phyloP scores from a whole-genome alignment of 306 rosid species.

The Cyclanthera cordifolia region DNA sequence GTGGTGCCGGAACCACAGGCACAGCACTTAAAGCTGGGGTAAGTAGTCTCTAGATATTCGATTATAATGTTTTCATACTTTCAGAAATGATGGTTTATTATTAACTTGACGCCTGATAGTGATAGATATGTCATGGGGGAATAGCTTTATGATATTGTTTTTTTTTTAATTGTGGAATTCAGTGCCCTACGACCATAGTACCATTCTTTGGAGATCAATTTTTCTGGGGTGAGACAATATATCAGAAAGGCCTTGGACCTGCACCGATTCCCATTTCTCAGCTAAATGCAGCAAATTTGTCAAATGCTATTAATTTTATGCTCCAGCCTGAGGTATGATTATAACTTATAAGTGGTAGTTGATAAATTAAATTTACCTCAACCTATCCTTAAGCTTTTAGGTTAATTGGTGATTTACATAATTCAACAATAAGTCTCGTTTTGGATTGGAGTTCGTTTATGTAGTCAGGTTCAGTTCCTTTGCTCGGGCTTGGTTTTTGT shows the following conservation, averaged over 20 bases:
- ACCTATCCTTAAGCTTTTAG: too few relatives aligned
- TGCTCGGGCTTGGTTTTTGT: background rate
- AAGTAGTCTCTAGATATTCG: conserved; percentile 10
- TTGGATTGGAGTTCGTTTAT: too few relatives aligned
- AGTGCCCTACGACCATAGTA: conserved; percentile 94
- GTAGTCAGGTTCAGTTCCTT: too few relatives aligned
- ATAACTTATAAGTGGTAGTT: too few relatives aligned
- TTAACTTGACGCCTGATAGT: background rate
- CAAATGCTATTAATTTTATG: conserved; percentile 74
- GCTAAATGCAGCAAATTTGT: conserved; percentile 47
- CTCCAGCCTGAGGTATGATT: conserved; percentile 77
- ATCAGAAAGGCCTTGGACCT: conserved; percentile 70
- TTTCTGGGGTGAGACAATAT: conserved; percentile 90
- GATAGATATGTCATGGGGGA: background rate
- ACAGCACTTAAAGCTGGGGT: conserved; percentile 95
- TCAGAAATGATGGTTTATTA: background rate
- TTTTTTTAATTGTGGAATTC: conserved; percentile 18
- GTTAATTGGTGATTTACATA: too few relatives aligned
- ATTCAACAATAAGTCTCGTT: too few relatives aligned
- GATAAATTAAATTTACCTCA: too few relatives aligned
- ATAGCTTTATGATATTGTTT: background rate
- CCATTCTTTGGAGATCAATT: conserved; percentile 98
- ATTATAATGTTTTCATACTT: background rate
- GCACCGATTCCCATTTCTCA: conserved; percentile 66
- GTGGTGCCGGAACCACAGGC: conserved; percentile 97